Evolutionary conservation across 2,329 filamentous ascomycete genomes (phyloP).

Genomic region (Xylariaceae sp.): DNA sequence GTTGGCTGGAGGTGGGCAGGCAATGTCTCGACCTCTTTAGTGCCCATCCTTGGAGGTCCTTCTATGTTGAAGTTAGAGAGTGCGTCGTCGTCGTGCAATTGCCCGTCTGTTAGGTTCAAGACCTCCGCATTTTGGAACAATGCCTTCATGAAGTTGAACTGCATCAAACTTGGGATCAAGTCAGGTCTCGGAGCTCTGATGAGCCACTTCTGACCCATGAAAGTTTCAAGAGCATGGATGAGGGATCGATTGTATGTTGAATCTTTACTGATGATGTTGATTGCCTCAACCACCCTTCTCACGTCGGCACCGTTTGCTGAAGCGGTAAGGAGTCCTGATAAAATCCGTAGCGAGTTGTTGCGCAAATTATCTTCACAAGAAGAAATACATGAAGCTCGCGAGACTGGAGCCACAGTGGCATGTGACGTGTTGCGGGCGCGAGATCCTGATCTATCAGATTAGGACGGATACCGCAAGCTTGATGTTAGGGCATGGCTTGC

Average conservation of each 20-base stretch:
- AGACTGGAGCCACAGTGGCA: background rate
- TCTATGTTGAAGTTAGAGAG: conserved; percentile 11
- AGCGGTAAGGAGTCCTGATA: background rate
- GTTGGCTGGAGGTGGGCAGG: conserved; percentile 25
- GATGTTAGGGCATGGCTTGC: too few relatives aligned
- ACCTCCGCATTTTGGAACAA: conserved; percentile 12
- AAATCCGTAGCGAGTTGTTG: background rate
- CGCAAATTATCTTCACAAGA: background rate
- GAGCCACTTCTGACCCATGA: conserved; percentile 4
- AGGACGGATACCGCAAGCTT: background rate
- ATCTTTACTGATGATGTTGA: background rate
- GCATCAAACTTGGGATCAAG: conserved; percentile 15
- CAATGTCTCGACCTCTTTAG: conserved; percentile 5
- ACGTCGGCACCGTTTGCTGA: background rate
- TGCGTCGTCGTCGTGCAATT: conserved; percentile 12
- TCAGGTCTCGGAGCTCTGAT: conserved; percentile 8
- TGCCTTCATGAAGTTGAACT: conserved; percentile 18
- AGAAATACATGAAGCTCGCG: background rate
- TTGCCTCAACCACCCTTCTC: background rate
- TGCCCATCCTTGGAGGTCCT: background rate
- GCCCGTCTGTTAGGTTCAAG: conserved; percentile 8
- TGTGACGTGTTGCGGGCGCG: conserved; percentile 2
- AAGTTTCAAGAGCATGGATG: conserved; percentile 8
- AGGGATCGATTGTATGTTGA: background rate
- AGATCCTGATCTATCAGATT: conserved; percentile 3